Evolutionary conservation across 2,329 filamentous ascomycete species (phyloP).

Genomic region (Decorospora gaudefroyi): DNA sequence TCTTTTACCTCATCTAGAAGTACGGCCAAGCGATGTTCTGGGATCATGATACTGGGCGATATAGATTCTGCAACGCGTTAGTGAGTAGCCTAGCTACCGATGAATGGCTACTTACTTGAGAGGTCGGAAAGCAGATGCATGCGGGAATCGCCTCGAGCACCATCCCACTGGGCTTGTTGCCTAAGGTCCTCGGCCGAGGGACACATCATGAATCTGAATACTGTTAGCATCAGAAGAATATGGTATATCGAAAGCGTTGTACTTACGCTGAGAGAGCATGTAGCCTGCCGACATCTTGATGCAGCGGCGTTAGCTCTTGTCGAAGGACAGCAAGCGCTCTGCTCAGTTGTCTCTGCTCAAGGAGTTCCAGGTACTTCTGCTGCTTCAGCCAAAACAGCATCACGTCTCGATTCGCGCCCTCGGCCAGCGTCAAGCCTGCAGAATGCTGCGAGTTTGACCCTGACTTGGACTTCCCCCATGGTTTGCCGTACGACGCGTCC

Average conservation of each 20-base stretch:
- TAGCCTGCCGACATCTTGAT: conserved; percentile 74
- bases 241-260: neutral
- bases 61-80: conserved; percentile 68
- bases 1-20: conserved; percentile 83
- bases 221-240: conserved; percentile 36
- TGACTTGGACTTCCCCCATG: conserved; percentile 39
- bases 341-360: conserved; percentile 75
- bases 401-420: conserved; percentile 72
- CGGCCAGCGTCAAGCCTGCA: conserved; percentile 70
- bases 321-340: conserved; percentile 82
- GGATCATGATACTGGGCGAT: conserved; percentile 95
- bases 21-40: conserved; percentile 81
- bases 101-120: conserved; percentile 65
- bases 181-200: conserved; percentile 75
- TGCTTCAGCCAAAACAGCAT: conserved; percentile 90
- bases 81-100: neutral
- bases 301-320: conserved; percentile 82
- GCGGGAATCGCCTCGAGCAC: conserved; percentile 74
- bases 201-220: conserved; percentile 80
- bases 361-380: conserved; percentile 90
- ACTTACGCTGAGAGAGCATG: conserved; percentile 76
- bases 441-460: conserved; percentile 43
- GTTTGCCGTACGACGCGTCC: conserved; percentile 40
- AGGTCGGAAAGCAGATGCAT: conserved; percentile 76
- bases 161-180: conserved; percentile 80